Percentiles rank a stretch among this genome's conserved stretches.
phyloP scores from a whole-genome alignment of 305 asterid species.

The Rubia balearica region DNA sequence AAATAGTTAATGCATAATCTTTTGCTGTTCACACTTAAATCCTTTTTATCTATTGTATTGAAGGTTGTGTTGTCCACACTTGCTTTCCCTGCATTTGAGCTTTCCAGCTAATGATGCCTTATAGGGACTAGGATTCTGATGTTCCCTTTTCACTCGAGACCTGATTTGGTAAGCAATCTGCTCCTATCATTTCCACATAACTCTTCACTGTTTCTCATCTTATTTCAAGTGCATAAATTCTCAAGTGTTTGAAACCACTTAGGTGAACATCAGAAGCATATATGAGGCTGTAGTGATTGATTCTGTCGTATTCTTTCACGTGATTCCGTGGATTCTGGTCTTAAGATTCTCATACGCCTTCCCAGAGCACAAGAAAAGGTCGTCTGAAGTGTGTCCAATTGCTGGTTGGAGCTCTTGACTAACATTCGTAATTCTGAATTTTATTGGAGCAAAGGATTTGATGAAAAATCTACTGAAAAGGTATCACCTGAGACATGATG shows the following conservation, averaged over 20 bases:
- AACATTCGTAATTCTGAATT: slow-evolving; percentile 52
- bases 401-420: slow-evolving; percentile 63
- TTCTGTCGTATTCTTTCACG: slow-evolving; percentile 42
- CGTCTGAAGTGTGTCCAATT: slow-evolving; percentile 70
- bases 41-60: slow-evolving; percentile 26
- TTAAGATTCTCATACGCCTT: slow-evolving; percentile 65
- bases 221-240: slow-evolving; percentile 16
- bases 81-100: slow-evolving; percentile 95
- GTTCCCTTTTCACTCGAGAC: slow-evolving; percentile 89
- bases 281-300: slow-evolving; percentile 98
- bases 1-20: not conserved
- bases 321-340: slow-evolving; percentile 62
- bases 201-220: not conserved
- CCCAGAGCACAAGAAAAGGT: slow-evolving; percentile 59
- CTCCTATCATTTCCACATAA: not conserved
- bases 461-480: slow-evolving; percentile 14
- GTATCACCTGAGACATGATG: slow-evolving; percentile 7
- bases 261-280: slow-evolving; percentile 96
- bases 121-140: slow-evolving; percentile 76
- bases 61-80: slow-evolving; percentile 89
- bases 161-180: slow-evolving; percentile 74
- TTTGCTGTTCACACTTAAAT: slow-evolving; percentile 1
- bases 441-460: slow-evolving; percentile 27
- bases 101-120: slow-evolving; percentile 82
- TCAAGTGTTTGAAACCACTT: slow-evolving; percentile 18